Evolutionary conservation across 768 basidiomycete species (phyloP), one percentile per base, ranked within the genome.

Genomic region (Suillus tomentosus): DNA sequence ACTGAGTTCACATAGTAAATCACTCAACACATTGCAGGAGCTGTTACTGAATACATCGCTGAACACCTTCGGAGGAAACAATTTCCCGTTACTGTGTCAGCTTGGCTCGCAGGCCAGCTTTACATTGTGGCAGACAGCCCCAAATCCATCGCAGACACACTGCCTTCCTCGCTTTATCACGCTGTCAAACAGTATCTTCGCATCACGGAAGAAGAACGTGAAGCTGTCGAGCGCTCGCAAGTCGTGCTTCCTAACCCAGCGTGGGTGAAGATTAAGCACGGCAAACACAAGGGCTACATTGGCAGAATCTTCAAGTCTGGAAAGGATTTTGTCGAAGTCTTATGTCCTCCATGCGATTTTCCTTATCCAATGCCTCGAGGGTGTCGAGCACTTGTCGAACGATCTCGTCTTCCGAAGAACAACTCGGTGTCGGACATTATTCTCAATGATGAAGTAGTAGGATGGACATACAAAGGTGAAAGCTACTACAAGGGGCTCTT

Each of bases 21-120:
- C 19, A n/a, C 43, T 45, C 19, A 45, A 19, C 9, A 3, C 19
- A 55, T 36, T 10, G 42, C 22, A 56, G 64, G 66, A 64, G 65
- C 17, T 10, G 43, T 19, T 3, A 45, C 43, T 4, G 43, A 45
- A 19, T 45, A 45, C 19, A 45, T 45, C 43, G 19, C 43, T 8
- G 43, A 8, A n/a, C 9, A 45, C 43, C 43, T 45, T 45, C 43
- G 9, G 19, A n/a, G 19, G 43, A 45, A n/a, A n/a, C 2, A 45
- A 45, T 45, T 45, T 45, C 8, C 17, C 3, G 19, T 45, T n/a
- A 45, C 17, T 3, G 43, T 45, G 17, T 45, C 43, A 45, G 43
- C 43, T 45, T 45, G 43, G 43, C 19, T 45, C 3, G 2, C 43
- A 19, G 43, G 43, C 2, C 43, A 45, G 9, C 19, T 45, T 45